Evolutionary conservation across 2,329 filamentous ascomycete species (phyloP).

Genomic region (Fusarium ambrosium): DNA sequence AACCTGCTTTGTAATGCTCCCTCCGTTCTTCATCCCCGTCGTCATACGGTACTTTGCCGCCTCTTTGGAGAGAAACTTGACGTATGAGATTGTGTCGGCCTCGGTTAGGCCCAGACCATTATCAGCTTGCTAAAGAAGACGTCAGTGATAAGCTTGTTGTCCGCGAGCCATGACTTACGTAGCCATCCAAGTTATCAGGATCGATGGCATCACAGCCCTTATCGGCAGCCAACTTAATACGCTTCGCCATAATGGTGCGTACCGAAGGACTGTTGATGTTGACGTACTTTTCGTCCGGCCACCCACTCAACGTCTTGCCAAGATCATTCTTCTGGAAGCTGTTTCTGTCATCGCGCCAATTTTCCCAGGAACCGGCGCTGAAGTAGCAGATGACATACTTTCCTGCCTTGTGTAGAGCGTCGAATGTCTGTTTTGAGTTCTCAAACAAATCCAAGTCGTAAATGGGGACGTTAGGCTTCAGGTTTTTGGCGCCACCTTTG

Average conservation of each 20-base stretch:
- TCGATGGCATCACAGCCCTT: conserved; percentile 79
- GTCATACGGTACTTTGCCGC: conserved; percentile 68
- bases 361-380: conserved; percentile 77
- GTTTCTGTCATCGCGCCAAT: conserved; percentile 69
- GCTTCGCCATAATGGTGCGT: conserved; percentile 72
- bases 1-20: conserved; percentile 66
- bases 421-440: conserved; percentile 58
- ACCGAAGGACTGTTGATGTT: conserved; percentile 70
- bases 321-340: conserved; percentile 69
- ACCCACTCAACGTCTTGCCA: conserved; percentile 71
- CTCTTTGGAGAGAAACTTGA: conserved; percentile 70
- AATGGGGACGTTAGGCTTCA: conserved; percentile 64
- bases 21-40: conserved; percentile 78
- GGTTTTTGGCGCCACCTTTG: conserved; percentile 49
- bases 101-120: conserved; percentile 72
- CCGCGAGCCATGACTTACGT: conserved; percentile 55
- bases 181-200: conserved; percentile 79
- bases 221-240: conserved; percentile 70
- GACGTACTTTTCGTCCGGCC: conserved; percentile 77
- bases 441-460: conserved; percentile 69
- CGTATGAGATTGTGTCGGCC: conserved; percentile 68
- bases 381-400: conserved; percentile 82
- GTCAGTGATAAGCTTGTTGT: background rate
- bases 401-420: conserved; percentile 68
- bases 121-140: conserved; percentile 62